These are phyloP conservation scores for Tulasnella sp. DNA, from an alignment of 768 basidiomycete species.

Conservation along the genomic window DNA sequence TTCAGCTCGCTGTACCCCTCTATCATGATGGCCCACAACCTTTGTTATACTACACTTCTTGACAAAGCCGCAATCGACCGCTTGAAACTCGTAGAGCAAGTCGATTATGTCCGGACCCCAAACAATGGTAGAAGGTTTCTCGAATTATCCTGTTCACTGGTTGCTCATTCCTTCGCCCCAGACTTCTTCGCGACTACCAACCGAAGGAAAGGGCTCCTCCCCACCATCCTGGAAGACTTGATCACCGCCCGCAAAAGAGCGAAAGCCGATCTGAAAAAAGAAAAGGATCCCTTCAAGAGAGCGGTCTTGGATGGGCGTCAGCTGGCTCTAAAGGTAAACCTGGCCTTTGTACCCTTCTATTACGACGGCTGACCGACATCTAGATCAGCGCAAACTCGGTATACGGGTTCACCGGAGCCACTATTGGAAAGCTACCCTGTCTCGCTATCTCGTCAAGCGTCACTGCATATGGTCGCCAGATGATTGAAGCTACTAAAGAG, in stretches of 20 bases:
- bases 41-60: constrained; percentile 96
- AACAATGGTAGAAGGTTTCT: constrained; percentile 67
- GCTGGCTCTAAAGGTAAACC: constrained; percentile 80
- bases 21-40: constrained; percentile 99
- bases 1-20: constrained; percentile 98
- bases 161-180: constrained; percentile 36
- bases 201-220: constrained; percentile 81
- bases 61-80: constrained; percentile 75
- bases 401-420: constrained; percentile 98
- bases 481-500: constrained; percentile 96
- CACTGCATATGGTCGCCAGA: constrained; percentile 95
- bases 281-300: constrained; percentile 94
- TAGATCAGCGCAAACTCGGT: constrained; percentile 99
- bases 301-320: constrained; percentile 97
- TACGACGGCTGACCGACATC: background rate
- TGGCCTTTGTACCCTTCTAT: background rate
- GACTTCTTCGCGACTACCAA: constrained; percentile 77
- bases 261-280: constrained; percentile 92
- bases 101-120: constrained; percentile 91
- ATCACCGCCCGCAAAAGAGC: constrained; percentile 91
- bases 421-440: constrained; percentile 94
- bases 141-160: background rate
- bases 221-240: constrained; percentile 88
- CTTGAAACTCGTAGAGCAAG: constrained; percentile 69
- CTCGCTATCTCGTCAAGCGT: constrained; percentile 91